Evolutionary conservation across 345 rosid genomes (phyloP).

Genomic region (Gynandropsis gynandra): DNA sequence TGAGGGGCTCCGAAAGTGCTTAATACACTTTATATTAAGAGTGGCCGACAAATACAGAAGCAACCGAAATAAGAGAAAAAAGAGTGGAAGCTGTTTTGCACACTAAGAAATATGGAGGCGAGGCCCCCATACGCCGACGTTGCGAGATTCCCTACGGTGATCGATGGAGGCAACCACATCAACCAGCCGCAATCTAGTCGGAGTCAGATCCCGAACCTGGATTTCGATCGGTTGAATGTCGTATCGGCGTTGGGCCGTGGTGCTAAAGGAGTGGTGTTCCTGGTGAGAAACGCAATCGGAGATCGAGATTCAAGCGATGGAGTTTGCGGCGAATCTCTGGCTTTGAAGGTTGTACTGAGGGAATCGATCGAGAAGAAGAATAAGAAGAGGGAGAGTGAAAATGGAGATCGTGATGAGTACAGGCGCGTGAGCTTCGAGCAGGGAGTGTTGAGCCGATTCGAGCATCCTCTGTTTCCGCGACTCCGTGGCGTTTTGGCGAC

Average conservation of each 20-base stretch:
- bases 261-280: conserved; percentile 85
- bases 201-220: conserved; percentile 24
- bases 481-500: conserved; percentile 61
- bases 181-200: too few relatives aligned
- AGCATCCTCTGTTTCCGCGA: conserved; percentile 74
- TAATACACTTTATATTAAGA: too few relatives aligned
- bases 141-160: too few relatives aligned
- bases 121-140: too few relatives aligned
- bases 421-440: conserved; percentile 63
- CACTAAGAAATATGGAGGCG: too few relatives aligned
- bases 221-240: conserved; percentile 36
- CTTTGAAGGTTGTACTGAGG: conserved; percentile 68
- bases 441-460: conserved; percentile 42
- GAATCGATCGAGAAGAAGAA: conserved; percentile 56
- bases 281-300: conserved; percentile 41
- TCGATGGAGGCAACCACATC: too few relatives aligned
- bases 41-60: too few relatives aligned
- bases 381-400: not conserved
- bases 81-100: too few relatives aligned
- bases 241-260: conserved; percentile 70
- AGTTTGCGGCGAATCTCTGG: conserved; percentile 37
- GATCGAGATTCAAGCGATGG: too few relatives aligned
- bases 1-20: too few relatives aligned
- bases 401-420: conserved; percentile 29
- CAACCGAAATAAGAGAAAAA: too few relatives aligned